Percentiles rank a stretch among this genome's conserved stretches.
These are phyloP conservation scores for Colletotrichum tanaceti DNA, from an alignment of 2,329 filamentous ascomycete species.

Conservation along the genomic window DNA sequence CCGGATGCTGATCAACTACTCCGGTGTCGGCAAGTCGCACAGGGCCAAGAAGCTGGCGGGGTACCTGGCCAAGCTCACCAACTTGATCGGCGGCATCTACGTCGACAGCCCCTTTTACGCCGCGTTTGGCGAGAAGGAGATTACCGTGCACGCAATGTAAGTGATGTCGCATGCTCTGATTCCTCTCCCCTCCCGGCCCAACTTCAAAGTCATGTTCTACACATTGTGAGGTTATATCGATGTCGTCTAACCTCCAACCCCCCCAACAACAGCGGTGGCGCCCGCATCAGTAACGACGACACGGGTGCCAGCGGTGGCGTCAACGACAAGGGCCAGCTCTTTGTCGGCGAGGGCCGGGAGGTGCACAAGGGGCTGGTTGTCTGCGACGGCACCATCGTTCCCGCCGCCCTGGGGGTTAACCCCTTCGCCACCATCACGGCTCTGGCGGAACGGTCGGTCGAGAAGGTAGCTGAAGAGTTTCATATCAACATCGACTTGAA, in stretches of 20 bases:
- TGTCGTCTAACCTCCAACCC: background rate
- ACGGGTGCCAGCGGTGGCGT: constrained; percentile 68
- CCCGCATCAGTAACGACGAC: constrained; percentile 69
- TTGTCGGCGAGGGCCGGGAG: constrained; percentile 62
- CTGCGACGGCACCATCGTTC: constrained; percentile 71
- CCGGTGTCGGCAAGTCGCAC: constrained; percentile 66
- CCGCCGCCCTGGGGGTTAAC: constrained; percentile 72
- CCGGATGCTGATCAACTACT: constrained; percentile 68
- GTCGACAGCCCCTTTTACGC: constrained; percentile 69
- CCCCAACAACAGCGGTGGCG: constrained; percentile 58
- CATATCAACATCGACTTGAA: constrained; percentile 57
- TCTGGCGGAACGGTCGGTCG: constrained; percentile 72
- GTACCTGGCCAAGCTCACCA: constrained; percentile 65
- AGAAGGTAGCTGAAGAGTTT: constrained; percentile 57
- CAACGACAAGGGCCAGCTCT: constrained; percentile 71
- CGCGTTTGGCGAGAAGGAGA: constrained; percentile 64
- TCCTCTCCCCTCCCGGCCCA: too few species aligned
- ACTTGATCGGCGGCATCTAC: constrained; percentile 69
- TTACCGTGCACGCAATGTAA: constrained; percentile 75
- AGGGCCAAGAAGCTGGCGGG: constrained; percentile 66
- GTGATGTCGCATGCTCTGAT: too few species aligned
- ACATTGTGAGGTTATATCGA: too few species aligned
- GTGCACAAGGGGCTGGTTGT: constrained; percentile 69
- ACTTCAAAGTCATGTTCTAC: too few species aligned
- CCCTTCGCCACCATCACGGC: constrained; percentile 77